Evolutionary conservation across 768 basidiomycete species (phyloP), one percentile per base, ranked within the genome.

Genomic region (Sporobolomyces phaffii): DNA sequence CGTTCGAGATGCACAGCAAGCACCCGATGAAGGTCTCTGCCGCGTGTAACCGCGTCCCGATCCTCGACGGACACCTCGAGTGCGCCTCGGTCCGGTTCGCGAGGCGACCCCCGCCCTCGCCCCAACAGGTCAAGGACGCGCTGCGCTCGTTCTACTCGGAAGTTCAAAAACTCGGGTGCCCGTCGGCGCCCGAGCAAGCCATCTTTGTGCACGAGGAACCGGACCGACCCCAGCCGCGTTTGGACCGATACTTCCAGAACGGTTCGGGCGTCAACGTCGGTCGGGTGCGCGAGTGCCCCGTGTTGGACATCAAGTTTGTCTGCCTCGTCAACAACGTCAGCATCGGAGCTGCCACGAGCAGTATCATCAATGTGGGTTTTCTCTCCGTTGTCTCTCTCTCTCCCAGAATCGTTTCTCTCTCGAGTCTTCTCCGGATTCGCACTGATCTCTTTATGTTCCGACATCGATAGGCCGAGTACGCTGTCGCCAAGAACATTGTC

Each of bases 251-350:
- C 51, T 86, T 84, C 75, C 89, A 97, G 79, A 84, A 88, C 45
- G 96, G 96, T 5, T 89, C 92, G 0, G 89, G 91, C 15, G 91
- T 97, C 49, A 85, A 82, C 33, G 94, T 98, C 2, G 96, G 94
- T 0, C 81, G 96, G 49, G 86, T 99, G 22, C 82, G 96, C 60
- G 86, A 91, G 76, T 97, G 94, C 75, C 81, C 84, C 31, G 96
- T 99, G 29, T 77, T 99, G 56, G 96, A 99, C 77, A 83, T 98
- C 82, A 96, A 96, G 80, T 96, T 97, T 75, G 88, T 96, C 43
- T 87, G 90, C 31, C 81, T 98, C 57, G 83, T 87, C 65, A 93
- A 96, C 78, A 98, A 98, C 75, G 93, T 97, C 68, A 85, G 86
- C 61, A 89, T 97, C 72, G 94, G 96, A 11, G 94, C 96, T 26